These are phyloP conservation scores for Cordia subcordata DNA, from an alignment of 257 asterid genomes.

Conservation along the genomic window DNA sequence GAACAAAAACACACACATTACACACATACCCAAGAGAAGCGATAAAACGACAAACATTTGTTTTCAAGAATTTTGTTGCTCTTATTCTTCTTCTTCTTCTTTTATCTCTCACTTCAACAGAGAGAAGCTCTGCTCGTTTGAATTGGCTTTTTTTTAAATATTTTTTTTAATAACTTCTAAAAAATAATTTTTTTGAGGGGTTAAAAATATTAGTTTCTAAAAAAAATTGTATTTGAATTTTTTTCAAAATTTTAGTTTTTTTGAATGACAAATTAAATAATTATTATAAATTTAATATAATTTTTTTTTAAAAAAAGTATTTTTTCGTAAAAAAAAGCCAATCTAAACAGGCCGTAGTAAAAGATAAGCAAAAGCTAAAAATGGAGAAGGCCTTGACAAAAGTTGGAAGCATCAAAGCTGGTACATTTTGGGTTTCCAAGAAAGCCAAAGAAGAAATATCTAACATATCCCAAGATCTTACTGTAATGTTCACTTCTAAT, in stretches of 20 bases:
- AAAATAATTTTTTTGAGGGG: no score
- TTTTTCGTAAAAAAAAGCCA: no score
- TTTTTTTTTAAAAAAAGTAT: no score
- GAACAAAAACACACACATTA: neutral
- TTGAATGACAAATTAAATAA: no score
- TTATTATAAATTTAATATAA: neutral
- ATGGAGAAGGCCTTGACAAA: conserved; percentile 88
- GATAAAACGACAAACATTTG: neutral
- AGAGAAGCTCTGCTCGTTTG: no score
- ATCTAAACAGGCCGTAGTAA: neutral
- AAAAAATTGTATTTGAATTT: no score
- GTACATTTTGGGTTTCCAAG: conserved; percentile 89
- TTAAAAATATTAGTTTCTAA: no score
- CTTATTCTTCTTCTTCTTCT: no score
- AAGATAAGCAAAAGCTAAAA: neutral
- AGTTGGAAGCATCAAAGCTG: conserved; percentile 79
- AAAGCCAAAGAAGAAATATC: conserved; percentile 94
- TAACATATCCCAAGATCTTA: conserved; percentile 78
- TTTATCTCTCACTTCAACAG: no score
- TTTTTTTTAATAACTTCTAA: no score
- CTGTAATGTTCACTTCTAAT: conserved; percentile 34
- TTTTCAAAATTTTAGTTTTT: no score
- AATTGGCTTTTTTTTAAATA: no score
- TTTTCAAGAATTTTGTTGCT: neutral
- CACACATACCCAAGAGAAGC: neutral